Evolutionary conservation across 768 basidiomycete genomes (phyloP).

Genomic region (Strobilomyces dryophilus): DNA sequence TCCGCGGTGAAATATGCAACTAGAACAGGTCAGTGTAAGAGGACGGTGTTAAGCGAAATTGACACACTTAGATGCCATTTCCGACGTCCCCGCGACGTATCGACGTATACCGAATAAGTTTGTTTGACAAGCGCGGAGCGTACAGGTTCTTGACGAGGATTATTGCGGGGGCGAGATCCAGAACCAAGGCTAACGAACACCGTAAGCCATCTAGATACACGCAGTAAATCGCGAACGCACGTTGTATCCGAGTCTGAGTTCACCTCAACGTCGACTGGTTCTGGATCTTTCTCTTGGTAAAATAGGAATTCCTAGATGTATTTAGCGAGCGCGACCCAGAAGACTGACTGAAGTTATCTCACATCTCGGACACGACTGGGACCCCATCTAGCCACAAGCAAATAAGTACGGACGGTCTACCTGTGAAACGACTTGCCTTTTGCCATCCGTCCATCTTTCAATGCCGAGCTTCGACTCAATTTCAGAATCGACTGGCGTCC

Average conservation of each 20-base stretch:
- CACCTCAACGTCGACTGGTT: slow-evolving; percentile 45
- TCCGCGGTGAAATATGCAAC: slow-evolving; percentile 77
- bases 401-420: not conserved
- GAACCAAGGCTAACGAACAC: slow-evolving; percentile 26
- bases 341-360: slow-evolving; percentile 24
- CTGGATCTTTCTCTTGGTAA: slow-evolving; percentile 63
- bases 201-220: not conserved
- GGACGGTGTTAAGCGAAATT: slow-evolving; percentile 2
- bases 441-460: slow-evolving; percentile 79
- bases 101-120: slow-evolving; percentile 75
- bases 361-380: slow-evolving; percentile 76
- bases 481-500: slow-evolving; percentile 2
- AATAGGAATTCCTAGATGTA: slow-evolving; percentile 64
- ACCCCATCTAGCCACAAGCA: slow-evolving; percentile 51
- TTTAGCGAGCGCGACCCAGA: slow-evolving; percentile 1
- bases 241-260: slow-evolving; percentile 49
- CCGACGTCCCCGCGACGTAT: slow-evolving; percentile 58
- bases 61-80: slow-evolving; percentile 80
- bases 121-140: slow-evolving; percentile 67
- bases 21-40: slow-evolving; percentile 25
- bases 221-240: slow-evolving; percentile 31
- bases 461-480: slow-evolving; percentile 53
- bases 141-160: slow-evolving; percentile 23
- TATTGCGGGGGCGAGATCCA: slow-evolving; percentile 26
- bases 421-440: slow-evolving; percentile 28